These are phyloP conservation scores for Solanum appendiculatum DNA, from an alignment of 257 asterid species.

Conservation along the genomic window DNA sequence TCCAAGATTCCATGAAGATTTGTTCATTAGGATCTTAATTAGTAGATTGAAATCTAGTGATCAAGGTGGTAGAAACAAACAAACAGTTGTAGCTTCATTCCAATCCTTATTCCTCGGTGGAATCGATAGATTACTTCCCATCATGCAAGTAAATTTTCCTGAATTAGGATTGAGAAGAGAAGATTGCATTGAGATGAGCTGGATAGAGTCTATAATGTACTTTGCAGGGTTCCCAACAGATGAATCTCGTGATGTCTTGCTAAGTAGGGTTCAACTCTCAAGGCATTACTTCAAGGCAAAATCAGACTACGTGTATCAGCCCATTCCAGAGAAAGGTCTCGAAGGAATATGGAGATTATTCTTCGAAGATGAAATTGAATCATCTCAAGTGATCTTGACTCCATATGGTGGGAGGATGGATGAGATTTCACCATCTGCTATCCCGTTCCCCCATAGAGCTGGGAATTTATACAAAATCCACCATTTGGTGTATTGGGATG, in stretches of 20 bases:
- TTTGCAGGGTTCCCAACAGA: not conserved
- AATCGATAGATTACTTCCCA: not conserved
- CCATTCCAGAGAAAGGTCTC: not conserved
- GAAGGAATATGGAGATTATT: not conserved
- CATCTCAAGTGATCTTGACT: not conserved
- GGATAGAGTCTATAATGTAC: slow-evolving; percentile 1
- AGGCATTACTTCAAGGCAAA: not conserved
- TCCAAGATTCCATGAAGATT: not conserved
- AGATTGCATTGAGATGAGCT: slow-evolving; percentile 2
- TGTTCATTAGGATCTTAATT: not conserved
- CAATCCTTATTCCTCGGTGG: not conserved
- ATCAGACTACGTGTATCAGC: not conserved
- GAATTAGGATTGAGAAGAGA: not conserved
- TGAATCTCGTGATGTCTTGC: not conserved
- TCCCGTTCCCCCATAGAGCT: slow-evolving; percentile 5
- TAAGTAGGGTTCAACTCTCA: not conserved
- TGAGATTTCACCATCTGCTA: not conserved
- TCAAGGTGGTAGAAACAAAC: not conserved
- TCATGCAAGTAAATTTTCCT: not conserved
- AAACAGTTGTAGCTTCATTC: not conserved
- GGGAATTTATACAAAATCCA: slow-evolving; percentile 1
- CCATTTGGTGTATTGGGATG: not conserved
- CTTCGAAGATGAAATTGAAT: not conserved
- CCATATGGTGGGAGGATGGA: slow-evolving; percentile 5
- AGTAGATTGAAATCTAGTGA: not conserved